Base-by-base conservation (phyloP, 2,329 filamentous ascomycete genomes). In the Dothistroma pini region DNA sequence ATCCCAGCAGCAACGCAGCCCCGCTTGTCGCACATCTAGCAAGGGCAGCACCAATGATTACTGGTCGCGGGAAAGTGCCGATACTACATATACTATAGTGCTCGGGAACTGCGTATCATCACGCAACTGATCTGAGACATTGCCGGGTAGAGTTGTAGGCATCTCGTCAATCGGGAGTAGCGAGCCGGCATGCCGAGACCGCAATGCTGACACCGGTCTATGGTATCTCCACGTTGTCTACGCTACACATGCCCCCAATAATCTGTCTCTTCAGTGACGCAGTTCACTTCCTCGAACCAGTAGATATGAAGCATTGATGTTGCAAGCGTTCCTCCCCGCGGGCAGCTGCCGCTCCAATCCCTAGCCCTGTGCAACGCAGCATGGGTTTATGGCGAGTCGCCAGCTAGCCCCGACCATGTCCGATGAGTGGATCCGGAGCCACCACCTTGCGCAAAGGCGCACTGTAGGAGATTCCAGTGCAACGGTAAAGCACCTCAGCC, bases 341-440 rank as follows among this genome's bases (percentile, higher is more conserved):
- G 22, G 48, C 10, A 51, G 29, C 21, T 29, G 14, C 21, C 5
- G n/a, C n/a, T 11, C 19, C 21, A 1, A 12, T 29, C 48, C 48
- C 48, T 51, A 51, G 21, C 57, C 34, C 31, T 38, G 58, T 58
- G 38, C 57, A 54, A 61, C 53, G 34, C 44, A 47, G 47, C 56
- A 29, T 56, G 57, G 61, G 48, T 57, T 22, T 35, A 38, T 21
- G 21, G 19, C 22, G 49, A 57, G n/a, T 48, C 57, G 53, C 35
- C 21, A 25, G 52, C 29, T 41, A 59, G 56, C 58, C 25, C 65
- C 65, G 66, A 68, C 64, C 63, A 70, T 58, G 64, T 69, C 67
- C 67, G 66, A 10, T 35, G 31, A 34, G 21, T 49, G 56, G 60
- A 53, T 32, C 35, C 56, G 44, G 48, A 25, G 47, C 48, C 38